Percentiles rank a stretch among this genome's conserved stretches.
These are phyloP conservation scores for Leccinellum rugosiceps DNA, from an alignment of 768 basidiomycete genomes.

Conservation along the genomic window DNA sequence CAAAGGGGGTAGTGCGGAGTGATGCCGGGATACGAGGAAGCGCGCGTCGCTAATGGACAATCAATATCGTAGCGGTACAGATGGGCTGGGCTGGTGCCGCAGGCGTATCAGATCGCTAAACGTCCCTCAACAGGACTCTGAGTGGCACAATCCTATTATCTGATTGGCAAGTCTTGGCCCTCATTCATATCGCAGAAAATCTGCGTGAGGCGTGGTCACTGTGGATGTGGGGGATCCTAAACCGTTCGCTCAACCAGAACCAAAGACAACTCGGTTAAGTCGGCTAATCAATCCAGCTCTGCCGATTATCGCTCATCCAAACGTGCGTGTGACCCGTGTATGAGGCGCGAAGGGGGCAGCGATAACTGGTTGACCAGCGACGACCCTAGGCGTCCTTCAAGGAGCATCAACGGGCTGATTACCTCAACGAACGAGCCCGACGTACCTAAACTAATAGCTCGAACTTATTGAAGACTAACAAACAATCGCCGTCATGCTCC, in stretches of 20 bases:
- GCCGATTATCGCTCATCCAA: not conserved
- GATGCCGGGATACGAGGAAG: not conserved
- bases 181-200: not conserved
- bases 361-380: no score
- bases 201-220: not conserved
- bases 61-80: not conserved
- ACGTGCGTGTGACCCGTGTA: not conserved
- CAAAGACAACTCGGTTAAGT: not conserved
- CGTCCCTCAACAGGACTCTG: not conserved
- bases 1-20: not conserved
- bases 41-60: not conserved
- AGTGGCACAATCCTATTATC: not conserved
- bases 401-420: not conserved
- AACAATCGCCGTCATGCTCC: constrained; percentile 18
- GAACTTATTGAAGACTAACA: not conserved
- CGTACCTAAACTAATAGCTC: not conserved
- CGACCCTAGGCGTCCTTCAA: not conserved
- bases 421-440: constrained; percentile 1
- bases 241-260: not conserved
- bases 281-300: not conserved
- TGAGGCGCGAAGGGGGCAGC: not conserved
- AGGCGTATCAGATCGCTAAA: not conserved
- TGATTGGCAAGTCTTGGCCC: not conserved
- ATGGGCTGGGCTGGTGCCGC: not conserved
- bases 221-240: not conserved